Evolutionary conservation across 495 filamentous ascomycete genomes (phyloP).

Genomic region (Cercophora samala): DNA sequence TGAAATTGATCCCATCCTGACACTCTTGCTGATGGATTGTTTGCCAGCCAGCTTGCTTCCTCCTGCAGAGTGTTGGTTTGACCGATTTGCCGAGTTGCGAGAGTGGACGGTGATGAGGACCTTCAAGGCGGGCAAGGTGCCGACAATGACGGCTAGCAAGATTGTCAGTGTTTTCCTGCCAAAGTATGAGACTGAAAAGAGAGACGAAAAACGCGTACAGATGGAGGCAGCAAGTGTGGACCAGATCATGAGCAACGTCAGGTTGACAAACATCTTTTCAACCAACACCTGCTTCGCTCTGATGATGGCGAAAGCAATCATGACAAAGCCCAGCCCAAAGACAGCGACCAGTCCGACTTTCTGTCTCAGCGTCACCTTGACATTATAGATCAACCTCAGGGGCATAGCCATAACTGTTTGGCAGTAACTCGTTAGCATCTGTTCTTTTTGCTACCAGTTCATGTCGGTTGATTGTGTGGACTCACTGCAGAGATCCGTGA

Average conservation of each 20-base stretch:
- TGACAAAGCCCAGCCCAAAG: conserved; percentile 51
- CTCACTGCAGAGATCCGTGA: conserved; percentile 40
- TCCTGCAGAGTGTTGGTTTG: not conserved
- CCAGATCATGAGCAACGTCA: conserved; percentile 37
- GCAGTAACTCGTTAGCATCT: conserved; percentile 2
- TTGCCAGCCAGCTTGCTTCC: not conserved
- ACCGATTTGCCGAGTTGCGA: conserved; percentile 33
- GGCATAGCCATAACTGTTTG: conserved; percentile 47
- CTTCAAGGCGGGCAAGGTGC: conserved; percentile 49
- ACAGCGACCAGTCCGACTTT: conserved; percentile 48
- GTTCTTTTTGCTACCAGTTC: not conserved
- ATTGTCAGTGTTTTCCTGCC: not conserved
- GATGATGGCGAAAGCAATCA: conserved; percentile 51
- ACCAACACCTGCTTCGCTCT: conserved; percentile 42
- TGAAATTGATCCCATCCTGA: conserved; percentile 17
- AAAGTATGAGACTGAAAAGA: not conserved
- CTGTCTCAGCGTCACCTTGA: conserved; percentile 43
- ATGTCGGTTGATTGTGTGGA: not conserved
- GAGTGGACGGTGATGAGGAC: conserved; percentile 52
- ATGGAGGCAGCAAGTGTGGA: conserved; percentile 35
- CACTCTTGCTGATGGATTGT: conserved; percentile 3
- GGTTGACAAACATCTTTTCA: conserved; percentile 34
- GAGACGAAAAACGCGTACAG: conserved; percentile 25
- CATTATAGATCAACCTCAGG: conserved; percentile 47
- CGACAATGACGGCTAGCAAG: conserved; percentile 44